Evolutionary conservation across 1,284 basidiomycete genomes (phyloP).

Genomic region (Melampsora americana): DNA sequence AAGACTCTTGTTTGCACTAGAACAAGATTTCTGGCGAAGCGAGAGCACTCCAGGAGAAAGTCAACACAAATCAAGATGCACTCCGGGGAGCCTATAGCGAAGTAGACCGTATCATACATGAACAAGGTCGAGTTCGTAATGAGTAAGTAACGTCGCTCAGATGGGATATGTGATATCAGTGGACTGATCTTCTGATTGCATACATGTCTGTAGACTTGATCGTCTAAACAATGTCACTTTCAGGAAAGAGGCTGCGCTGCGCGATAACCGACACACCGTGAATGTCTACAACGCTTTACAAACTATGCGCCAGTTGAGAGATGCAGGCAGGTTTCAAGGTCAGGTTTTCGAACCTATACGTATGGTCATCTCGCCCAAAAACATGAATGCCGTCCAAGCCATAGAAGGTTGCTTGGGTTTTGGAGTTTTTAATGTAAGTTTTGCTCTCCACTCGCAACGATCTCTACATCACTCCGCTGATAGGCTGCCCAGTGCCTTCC

Average conservation of each 20-base stretch:
- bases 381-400: conserved; percentile 3
- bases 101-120: no score
- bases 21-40: no score
- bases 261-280: background rate
- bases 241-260: conserved; percentile 30
- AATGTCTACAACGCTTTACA: conserved; percentile 22
- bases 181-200: no score
- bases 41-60: no score
- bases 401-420: conserved; percentile 29
- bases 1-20: no score
- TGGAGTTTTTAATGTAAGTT: conserved; percentile 37
- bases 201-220: background rate
- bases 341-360: conserved; percentile 39
- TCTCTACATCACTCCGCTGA: background rate
- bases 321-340: conserved; percentile 30
- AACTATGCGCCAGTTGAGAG: conserved; percentile 18
- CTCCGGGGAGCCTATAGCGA: no score
- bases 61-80: no score
- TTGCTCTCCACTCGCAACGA: background rate
- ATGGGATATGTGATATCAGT: no score
- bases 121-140: no score
- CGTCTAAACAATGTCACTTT: conserved; percentile 13
- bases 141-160: no score
- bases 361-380: conserved; percentile 27
- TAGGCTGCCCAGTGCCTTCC: background rate